Evolutionary conservation across 192 early-diverging fungal genomes (phyloP).

Genomic region (Coemansia umbellata): DNA sequence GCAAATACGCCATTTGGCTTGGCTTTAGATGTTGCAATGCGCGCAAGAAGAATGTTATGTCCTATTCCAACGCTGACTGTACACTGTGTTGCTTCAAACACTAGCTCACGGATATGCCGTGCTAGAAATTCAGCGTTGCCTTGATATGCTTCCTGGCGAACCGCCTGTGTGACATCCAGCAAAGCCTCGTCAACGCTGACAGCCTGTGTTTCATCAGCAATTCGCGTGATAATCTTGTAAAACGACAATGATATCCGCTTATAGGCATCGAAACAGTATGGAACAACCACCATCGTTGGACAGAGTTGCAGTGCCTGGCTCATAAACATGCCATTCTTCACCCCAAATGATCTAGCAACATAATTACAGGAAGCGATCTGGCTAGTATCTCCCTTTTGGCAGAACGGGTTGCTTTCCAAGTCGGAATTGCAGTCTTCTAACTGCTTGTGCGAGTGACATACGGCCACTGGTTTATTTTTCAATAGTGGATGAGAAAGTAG

Average conservation of each 20-base stretch:
- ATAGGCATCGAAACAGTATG: slow-evolving; percentile 78
- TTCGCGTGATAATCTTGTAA: slow-evolving; percentile 64
- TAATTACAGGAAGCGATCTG: slow-evolving; percentile 89
- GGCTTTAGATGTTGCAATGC: slow-evolving; percentile 67
- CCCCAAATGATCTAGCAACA: slow-evolving; percentile 66
- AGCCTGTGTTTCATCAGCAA: slow-evolving; percentile 69
- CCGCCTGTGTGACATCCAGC: slow-evolving; percentile 59
- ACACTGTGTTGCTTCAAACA: slow-evolving; percentile 56
- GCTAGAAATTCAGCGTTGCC: slow-evolving; percentile 40
- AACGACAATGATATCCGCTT: slow-evolving; percentile 56
- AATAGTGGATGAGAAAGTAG: slow-evolving; percentile 67
- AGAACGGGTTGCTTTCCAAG: neutral
- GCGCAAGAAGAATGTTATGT: slow-evolving; percentile 66
- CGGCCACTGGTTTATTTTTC: slow-evolving; percentile 62
- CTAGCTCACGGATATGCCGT: slow-evolving; percentile 49
- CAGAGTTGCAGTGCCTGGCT: slow-evolving; percentile 67
- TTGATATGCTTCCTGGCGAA: slow-evolving; percentile 14
- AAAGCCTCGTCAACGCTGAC: slow-evolving; percentile 85
- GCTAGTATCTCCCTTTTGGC: slow-evolving; percentile 27
- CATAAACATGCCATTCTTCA: slow-evolving; percentile 77
- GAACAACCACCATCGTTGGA: slow-evolving; percentile 58
- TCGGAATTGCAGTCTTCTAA: neutral
- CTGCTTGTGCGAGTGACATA: slow-evolving; percentile 57
- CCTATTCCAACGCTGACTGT: slow-evolving; percentile 75
- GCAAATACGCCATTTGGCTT: slow-evolving; percentile 63